Evolutionary conservation across 768 basidiomycete genomes (phyloP), one percentile per base, ranked within the genome.

Genomic region (Russula griseocarnosa): DNA sequence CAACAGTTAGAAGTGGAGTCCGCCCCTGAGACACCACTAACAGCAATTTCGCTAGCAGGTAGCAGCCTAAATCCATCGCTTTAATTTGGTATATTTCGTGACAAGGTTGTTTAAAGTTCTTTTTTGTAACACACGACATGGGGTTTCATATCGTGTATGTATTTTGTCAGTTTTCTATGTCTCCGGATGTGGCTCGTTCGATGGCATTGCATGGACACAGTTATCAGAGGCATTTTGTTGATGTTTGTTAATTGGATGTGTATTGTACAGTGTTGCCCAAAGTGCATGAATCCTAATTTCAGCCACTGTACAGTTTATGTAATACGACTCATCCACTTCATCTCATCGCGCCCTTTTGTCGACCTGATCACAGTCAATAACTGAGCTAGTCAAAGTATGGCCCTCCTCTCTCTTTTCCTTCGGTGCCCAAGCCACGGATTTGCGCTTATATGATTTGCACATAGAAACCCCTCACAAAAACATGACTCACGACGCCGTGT

Each of bases 401-500:
- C 32, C 38, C n/a, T n/a, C 38, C 18, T 22, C n/a, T 46, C 24
- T 20, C 32, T 38, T 55, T 34, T 26, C 20, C 65, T 20, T 51
- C 55, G 3, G 51, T 60, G 40, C 18, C 38, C 47, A 47, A 66
- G 30, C 38, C 47, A 47, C 65, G 30, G 66, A 26, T 5, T 49
- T 3, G 2, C 3, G 55, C 50, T 64, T 53, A 32, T 65, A 60
- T 38, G n/a, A 38, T 38, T 64, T 58, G n/a, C 49, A 16, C 32
- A 16, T 55, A 47, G 50, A 18, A 58, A 20, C 58, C 57, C 11
- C 63, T 54, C 42, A 49, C 24, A 55, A 65, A 36, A 87, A 83
- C 79, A 93, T 96, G 94, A 94, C 94, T 74, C 94, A 96, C 92
- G 92, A 95, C 83, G 88, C 93, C 72, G 87, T 97, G 79, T 97